phyloP scores from a whole-genome alignment of 2,329 filamentous ascomycete species.

The Paecilomyces dactylethromorphus region DNA sequence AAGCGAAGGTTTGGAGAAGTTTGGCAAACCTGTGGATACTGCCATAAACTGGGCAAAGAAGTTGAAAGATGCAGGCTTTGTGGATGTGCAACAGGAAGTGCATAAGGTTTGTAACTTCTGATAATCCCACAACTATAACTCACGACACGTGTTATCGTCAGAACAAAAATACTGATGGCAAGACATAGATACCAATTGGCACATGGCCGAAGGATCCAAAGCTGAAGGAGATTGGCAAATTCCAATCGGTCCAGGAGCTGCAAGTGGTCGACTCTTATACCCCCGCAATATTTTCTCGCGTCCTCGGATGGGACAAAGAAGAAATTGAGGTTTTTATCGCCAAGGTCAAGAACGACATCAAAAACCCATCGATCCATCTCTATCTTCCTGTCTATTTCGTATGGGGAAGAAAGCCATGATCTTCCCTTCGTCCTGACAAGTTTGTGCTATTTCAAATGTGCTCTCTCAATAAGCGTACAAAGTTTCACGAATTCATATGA shows the following conservation, averaged over 20 bases:
- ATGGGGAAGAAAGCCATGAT: conserved; percentile 28
- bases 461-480: no score
- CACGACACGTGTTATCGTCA: not conserved
- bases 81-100: conserved; percentile 35
- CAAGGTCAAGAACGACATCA: conserved; percentile 31
- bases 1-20: not conserved
- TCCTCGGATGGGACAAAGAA: conserved; percentile 29
- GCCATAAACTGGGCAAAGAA: not conserved
- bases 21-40: not conserved
- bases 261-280: conserved; percentile 25
- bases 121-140: not conserved
- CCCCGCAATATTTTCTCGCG: conserved; percentile 22
- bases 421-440: not conserved
- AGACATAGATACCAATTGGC: conserved; percentile 39
- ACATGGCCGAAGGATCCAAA: conserved; percentile 43
- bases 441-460: not conserved
- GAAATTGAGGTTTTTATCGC: conserved; percentile 33
- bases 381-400: conserved; percentile 27
- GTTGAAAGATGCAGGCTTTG: not conserved
- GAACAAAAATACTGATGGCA: not conserved
- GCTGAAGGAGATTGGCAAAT: conserved; percentile 36
- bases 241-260: conserved; percentile 22
- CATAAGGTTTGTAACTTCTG: conserved; percentile 28
- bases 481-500: no score
- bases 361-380: conserved; percentile 29